Conservation (phyloP, 2,329 filamentous ascomycete species). For the Phoma sp. region DNA sequence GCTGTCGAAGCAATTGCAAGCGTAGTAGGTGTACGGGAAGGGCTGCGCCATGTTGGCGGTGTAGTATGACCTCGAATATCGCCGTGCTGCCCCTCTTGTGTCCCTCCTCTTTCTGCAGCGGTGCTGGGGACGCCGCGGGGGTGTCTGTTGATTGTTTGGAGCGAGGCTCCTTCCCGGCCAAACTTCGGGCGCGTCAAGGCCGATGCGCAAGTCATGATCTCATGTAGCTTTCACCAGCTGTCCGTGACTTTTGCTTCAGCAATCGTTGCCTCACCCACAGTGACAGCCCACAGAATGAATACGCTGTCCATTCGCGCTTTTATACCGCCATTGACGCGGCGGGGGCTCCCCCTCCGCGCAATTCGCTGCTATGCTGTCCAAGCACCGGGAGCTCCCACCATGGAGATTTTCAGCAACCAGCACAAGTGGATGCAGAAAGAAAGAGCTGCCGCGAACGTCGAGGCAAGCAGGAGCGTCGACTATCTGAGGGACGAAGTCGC, state of each 20-base stretch:
- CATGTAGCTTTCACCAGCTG: background rate
- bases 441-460: slow-evolving; percentile 73
- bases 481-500: slow-evolving; percentile 95
- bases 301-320: slow-evolving; percentile 43
- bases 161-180: slow-evolving; percentile 6
- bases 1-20: slow-evolving; percentile 66
- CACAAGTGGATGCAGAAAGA: slow-evolving; percentile 93
- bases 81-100: background rate
- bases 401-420: slow-evolving; percentile 89
- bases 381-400: slow-evolving; percentile 74
- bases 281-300: slow-evolving; percentile 31
- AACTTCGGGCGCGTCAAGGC: slow-evolving; percentile 5
- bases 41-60: slow-evolving; percentile 56
- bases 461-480: slow-evolving; percentile 79
- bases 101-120: slow-evolving; percentile 8
- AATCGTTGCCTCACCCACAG: background rate
- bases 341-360: slow-evolving; percentile 30
- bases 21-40: slow-evolving; percentile 69
- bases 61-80: no score
- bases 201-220: slow-evolving; percentile 14
- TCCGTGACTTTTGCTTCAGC: background rate
- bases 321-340: slow-evolving; percentile 41
- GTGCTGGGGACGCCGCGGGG: slow-evolving; percentile 10
- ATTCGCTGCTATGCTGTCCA: slow-evolving; percentile 74
- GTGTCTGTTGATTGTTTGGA: slow-evolving; percentile 11